Percentiles rank a stretch among this genome's conserved stretches.
Evolutionary conservation across 768 basidiomycete species (phyloP).

Genomic region (Russula brevipes): DNA sequence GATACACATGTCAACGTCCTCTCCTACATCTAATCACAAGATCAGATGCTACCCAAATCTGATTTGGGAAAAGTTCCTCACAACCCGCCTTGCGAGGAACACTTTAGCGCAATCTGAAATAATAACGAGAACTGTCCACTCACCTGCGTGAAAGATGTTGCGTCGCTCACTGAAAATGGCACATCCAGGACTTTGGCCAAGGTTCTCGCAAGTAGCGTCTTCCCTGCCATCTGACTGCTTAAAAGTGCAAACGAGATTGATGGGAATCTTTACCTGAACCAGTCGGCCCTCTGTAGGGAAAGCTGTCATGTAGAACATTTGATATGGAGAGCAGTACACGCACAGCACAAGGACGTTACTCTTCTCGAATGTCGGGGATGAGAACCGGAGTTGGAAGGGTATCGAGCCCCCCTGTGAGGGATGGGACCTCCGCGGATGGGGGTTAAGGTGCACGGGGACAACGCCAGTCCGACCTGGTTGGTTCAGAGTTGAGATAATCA

Average conservation of each 20-base stretch:
- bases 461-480: slow-evolving; percentile 30
- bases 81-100: slow-evolving; percentile 56
- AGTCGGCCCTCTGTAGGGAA: slow-evolving; percentile 61
- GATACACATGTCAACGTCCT: slow-evolving; percentile 91
- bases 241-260: slow-evolving; percentile 9
- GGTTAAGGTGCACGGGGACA: slow-evolving; percentile 56
- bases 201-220: slow-evolving; percentile 86
- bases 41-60: slow-evolving; percentile 5
- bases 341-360: slow-evolving; percentile 93
- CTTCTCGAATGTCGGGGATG: slow-evolving; percentile 75
- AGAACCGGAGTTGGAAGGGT: slow-evolving; percentile 40
- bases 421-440: slow-evolving; percentile 40
- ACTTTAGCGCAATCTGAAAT: slow-evolving; percentile 6
- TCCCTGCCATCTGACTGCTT: slow-evolving; percentile 45
- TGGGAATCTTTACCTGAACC: slow-evolving; percentile 57
- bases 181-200: slow-evolving; percentile 89
- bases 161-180: slow-evolving; percentile 90
- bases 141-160: slow-evolving; percentile 90
- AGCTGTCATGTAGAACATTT: background rate
- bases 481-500: background rate
- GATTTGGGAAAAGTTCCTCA: slow-evolving; percentile 35
- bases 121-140: slow-evolving; percentile 19
- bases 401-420: slow-evolving; percentile 9
- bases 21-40: slow-evolving; percentile 70
- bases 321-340: slow-evolving; percentile 30